Percentiles rank a stretch among this genome's conserved stretches.
phyloP scores from a whole-genome alignment of 495 filamentous ascomycete genomes.

The Annulohypoxylon stygium region DNA sequence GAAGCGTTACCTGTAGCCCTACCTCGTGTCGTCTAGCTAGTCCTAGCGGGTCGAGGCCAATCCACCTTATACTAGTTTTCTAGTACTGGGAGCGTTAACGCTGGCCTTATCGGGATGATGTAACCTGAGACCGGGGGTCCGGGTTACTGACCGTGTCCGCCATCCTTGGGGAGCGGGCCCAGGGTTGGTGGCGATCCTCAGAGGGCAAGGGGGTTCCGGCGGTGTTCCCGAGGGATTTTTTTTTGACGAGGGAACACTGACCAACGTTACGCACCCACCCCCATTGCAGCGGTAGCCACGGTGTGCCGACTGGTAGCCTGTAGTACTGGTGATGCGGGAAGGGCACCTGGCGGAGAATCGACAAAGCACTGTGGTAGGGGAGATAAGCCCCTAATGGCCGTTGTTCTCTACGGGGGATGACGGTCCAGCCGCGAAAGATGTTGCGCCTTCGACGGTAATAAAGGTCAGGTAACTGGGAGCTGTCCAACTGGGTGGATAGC shows the following conservation, averaged over 20 bases:
- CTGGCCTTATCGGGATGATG: not conserved
- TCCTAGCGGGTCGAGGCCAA: conserved; percentile 10
- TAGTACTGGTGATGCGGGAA: not conserved
- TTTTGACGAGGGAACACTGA: not conserved
- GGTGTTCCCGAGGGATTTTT: not conserved
- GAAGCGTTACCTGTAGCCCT: not conserved
- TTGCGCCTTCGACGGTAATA: conserved; percentile 3
- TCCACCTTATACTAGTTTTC: not conserved
- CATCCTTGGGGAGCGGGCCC: not conserved
- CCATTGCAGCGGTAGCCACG: conserved; percentile 11
- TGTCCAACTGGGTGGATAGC: not conserved
- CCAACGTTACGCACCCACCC: conserved; percentile 13
- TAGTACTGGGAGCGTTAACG: not conserved
- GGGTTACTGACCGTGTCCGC: not conserved
- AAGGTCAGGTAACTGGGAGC: conserved; percentile 29
- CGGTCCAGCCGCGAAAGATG: conserved; percentile 17
- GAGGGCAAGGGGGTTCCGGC: conserved; percentile 15
- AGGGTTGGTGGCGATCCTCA: not conserved
- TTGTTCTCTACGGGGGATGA: not conserved
- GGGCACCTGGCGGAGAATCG: not conserved
- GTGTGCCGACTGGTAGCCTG: not conserved
- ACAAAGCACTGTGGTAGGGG: conserved; percentile 18
- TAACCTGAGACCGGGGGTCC: too few species aligned
- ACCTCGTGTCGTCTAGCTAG: conserved; percentile 30
- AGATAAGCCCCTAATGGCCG: conserved; percentile 1